Percentiles rank a stretch among this genome's conserved stretches.
Conservation (phyloP, 345 rosid species). For the Excoecaria cochinchinensis region DNA sequence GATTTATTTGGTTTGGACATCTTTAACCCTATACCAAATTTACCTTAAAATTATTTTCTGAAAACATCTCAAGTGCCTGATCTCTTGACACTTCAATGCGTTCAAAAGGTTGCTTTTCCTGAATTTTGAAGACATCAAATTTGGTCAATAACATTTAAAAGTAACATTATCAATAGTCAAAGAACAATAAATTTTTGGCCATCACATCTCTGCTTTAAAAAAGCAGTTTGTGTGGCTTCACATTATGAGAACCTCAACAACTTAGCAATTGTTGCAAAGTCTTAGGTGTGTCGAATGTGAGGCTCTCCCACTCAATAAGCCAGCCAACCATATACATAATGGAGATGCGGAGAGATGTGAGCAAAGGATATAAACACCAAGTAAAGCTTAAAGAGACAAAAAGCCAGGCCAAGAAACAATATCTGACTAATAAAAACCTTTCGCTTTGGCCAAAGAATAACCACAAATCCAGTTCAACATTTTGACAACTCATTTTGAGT, state of each 20-base stretch:
- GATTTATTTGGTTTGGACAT: neutral
- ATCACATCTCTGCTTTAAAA: neutral
- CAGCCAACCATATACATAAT: neutral
- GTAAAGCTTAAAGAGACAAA: neutral
- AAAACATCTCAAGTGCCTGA: conserved; percentile 83
- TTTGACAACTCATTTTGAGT: neutral
- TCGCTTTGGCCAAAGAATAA: neutral
- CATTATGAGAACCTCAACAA: neutral
- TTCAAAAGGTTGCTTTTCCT: conserved; percentile 94
- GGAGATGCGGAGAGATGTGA: neutral
- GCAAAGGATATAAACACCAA: neutral
- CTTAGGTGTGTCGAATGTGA: neutral
- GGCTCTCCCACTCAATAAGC: neutral
- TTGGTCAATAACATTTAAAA: neutral
- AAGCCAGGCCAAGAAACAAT: conserved; percentile 1
- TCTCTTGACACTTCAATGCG: conserved; percentile 93
- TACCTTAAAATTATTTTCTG: conserved; percentile 91
- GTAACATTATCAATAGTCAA: neutral
- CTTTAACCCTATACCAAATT: conserved; percentile 17
- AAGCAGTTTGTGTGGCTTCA: neutral
- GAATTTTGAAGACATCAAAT: conserved; percentile 7
- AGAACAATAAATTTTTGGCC: neutral
- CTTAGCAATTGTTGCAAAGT: neutral
- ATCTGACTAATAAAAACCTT: too few relatives aligned
- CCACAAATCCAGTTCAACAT: neutral